phyloP scores from a whole-genome alignment of 2,329 filamentous ascomycete species.

The Hortaea werneckii region DNA sequence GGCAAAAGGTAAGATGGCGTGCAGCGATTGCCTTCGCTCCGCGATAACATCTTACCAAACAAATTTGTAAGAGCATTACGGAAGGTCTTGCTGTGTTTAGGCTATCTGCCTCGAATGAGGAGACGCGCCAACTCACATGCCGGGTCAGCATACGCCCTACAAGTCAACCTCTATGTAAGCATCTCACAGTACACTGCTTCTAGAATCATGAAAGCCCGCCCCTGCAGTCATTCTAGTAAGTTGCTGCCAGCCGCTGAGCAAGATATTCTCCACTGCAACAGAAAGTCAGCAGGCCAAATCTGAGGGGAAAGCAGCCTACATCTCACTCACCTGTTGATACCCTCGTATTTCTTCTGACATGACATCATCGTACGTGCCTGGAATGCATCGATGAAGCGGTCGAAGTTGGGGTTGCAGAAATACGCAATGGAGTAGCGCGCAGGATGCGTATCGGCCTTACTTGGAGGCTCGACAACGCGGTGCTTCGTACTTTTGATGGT shows the following conservation, averaged over 20 bases:
- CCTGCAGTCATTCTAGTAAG: slow-evolving; percentile 29
- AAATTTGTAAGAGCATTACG: no score
- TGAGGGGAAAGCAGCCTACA: no score
- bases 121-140: no score
- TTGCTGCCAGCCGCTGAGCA: slow-evolving; percentile 65
- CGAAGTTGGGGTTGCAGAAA: slow-evolving; percentile 80
- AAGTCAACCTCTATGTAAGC: no score
- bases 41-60: no score
- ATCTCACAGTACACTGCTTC: no score
- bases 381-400: slow-evolving; percentile 69
- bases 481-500: slow-evolving; percentile 85
- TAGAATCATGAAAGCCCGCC: no score
- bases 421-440: slow-evolving; percentile 78
- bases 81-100: no score
- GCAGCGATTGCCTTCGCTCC: no score
- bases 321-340: slow-evolving; percentile 44
- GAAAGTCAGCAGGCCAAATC: slow-evolving; percentile 4
- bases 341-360: slow-evolving; percentile 62
- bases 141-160: no score
- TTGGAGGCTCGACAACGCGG: slow-evolving; percentile 75
- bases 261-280: slow-evolving; percentile 62
- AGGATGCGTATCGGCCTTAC: slow-evolving; percentile 51
- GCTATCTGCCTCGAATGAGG: no score
- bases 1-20: no score
- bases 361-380: slow-evolving; percentile 59